Evolutionary conservation across 441 rosid genomes (phyloP), one percentile per base, ranked within the genome.

Genomic region (Breynia disticha): DNA sequence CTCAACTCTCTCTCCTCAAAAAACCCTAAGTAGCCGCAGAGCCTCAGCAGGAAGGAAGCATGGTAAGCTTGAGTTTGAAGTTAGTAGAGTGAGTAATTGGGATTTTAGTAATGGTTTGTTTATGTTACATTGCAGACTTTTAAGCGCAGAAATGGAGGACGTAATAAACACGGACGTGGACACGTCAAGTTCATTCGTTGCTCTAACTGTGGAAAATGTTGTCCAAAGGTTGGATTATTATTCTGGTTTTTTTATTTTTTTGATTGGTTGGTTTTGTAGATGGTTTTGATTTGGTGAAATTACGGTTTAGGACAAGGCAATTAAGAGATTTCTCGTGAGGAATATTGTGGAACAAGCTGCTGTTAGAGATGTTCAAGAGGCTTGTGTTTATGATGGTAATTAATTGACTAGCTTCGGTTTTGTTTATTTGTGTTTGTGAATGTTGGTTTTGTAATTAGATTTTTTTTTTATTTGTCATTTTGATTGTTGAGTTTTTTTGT

Each of bases 331-430:
- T 61, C 71, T 89, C 13, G 97, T 81, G 58, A 89, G 96, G 80
- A 93, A 89, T 85, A 93, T 93, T 11, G 97, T 84, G 7, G 95
- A 93, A 62, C 99, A 89, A 22, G 99, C 97, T 52, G 97, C 91
- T 0, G 95, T 91, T 3, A 86, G 98, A 65, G 97, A 88, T 57
- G 86, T 91, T 39, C 98, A 93, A 52, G 98, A 93, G 28, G 80
- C 98, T 1, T 86, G 97, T 20, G 90, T 86, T 48, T 80, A 82
- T 67, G 98, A 89, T 11, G 64, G 96, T 28, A 28, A 28, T 28
- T 4, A 28, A 28, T n/a, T n/a, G n/a, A n/a, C n/a, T n/a, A n/a
- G n/a, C n/a, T n/a, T n/a, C n/a, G n/a, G n/a, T n/a, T n/a, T n/a
- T n/a, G n/a, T n/a, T n/a, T n/a, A n/a, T n/a, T n/a, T n/a, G n/a